A percentile compares a stretch with the other conserved stretches of the same genome.
Evolutionary conservation across 768 basidiomycete species (phyloP).

Genomic region (Suillus bovinus): DNA sequence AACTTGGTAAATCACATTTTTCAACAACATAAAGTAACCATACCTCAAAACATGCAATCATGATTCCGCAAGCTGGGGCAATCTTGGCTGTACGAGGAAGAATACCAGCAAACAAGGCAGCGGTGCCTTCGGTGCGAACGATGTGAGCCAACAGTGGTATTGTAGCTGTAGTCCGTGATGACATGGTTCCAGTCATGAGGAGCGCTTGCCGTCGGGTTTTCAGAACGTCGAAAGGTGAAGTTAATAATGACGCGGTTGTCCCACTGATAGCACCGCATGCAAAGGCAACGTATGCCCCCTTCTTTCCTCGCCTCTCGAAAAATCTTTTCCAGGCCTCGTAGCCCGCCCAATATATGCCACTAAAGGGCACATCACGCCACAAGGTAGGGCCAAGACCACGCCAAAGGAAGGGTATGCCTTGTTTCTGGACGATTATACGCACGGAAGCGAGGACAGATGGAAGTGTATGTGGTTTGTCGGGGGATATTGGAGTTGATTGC

Average conservation of each 20-base stretch:
- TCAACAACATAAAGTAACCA: conserved; percentile 17
- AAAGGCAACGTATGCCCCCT: conserved; percentile 75
- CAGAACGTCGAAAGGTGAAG: conserved; percentile 95
- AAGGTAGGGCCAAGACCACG: conserved; percentile 88
- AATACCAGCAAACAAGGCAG: conserved; percentile 82
- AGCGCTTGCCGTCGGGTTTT: conserved; percentile 93
- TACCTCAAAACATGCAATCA: conserved; percentile 96
- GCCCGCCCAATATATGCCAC: conserved; percentile 94
- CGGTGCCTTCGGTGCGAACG: conserved; percentile 72
- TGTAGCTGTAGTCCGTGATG: conserved; percentile 45
- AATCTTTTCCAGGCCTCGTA: conserved; percentile 82
- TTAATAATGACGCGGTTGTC: conserved; percentile 80
- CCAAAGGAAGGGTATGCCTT: conserved; percentile 80
- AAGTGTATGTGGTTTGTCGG: conserved; percentile 73
- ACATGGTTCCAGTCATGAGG: conserved; percentile 56
- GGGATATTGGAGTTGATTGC: conserved; percentile 79
- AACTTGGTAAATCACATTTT: conserved; percentile 16
- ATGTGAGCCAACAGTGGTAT: conserved; percentile 70
- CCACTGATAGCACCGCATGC: conserved; percentile 90
- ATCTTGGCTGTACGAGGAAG: conserved; percentile 92
- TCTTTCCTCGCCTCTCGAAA: conserved; percentile 52
- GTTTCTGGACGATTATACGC: conserved; percentile 52
- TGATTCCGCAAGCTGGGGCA: conserved; percentile 96
- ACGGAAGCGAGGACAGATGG: conserved; percentile 71
- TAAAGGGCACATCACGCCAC: conserved; percentile 98